Evolutionary conservation across 305 asterid species (phyloP).

Genomic region (Rubia tinctorum): DNA sequence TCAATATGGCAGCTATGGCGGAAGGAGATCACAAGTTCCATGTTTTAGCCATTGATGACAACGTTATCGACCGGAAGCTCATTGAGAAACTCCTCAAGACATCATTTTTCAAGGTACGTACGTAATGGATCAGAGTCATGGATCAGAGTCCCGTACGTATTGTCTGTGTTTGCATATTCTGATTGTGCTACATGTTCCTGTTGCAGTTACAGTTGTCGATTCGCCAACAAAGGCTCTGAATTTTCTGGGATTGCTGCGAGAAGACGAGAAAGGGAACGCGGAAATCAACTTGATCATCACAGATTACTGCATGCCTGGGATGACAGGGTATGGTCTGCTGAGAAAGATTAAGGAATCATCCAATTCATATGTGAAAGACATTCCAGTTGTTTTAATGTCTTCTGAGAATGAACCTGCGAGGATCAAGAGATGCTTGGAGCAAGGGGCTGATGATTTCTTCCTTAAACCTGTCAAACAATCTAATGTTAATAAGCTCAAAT

Average conservation of each 20-base stretch:
- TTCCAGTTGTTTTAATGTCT: conserved; percentile 39
- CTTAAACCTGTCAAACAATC: conserved; percentile 38
- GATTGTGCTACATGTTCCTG: not conserved
- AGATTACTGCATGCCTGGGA: conserved; percentile 37
- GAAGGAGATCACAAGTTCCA: conserved; percentile 12
- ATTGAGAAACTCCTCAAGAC: conserved; percentile 41
- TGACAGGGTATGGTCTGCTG: conserved; percentile 37
- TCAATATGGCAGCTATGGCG: not conserved
- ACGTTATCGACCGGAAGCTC: conserved; percentile 34
- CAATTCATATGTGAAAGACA: conserved; percentile 26
- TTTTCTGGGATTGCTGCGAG: conserved; percentile 25
- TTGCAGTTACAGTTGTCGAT: conserved; percentile 37
- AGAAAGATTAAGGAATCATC: conserved; percentile 30
- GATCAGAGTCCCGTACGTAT: no score
- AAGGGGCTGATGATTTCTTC: conserved; percentile 39
- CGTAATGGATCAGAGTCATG: no score
- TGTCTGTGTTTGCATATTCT: not conserved
- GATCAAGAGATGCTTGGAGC: conserved; percentile 35
- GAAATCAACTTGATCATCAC: conserved; percentile 32
- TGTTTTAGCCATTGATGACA: conserved; percentile 42
- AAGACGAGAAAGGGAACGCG: conserved; percentile 13
- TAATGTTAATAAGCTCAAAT: conserved; percentile 28
- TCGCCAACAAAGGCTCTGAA: conserved; percentile 37
- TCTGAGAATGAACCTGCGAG: conserved; percentile 34
- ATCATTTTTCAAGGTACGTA: conserved; percentile 40